Conservation (phyloP, 345 rosid genomes). For the Kandelia obovata region DNA sequence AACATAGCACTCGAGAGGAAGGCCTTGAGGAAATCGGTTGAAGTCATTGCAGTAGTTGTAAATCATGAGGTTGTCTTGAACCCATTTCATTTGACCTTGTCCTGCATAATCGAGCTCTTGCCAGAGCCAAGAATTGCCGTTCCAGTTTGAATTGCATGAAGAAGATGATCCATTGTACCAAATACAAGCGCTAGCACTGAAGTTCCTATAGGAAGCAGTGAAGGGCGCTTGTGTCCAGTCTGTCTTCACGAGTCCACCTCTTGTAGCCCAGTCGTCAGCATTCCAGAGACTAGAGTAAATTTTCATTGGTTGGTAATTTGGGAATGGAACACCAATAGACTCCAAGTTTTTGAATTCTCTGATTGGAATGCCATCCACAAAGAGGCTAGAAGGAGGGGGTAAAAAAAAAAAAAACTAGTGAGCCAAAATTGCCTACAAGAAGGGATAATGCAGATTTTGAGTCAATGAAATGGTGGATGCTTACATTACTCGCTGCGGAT, state of each 20-base stretch:
- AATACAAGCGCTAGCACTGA: conserved; percentile 21
- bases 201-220: conserved; percentile 53
- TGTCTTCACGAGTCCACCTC: conserved; percentile 55
- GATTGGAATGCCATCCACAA: conserved; percentile 58
- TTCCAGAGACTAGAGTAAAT: conserved; percentile 61
- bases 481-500: conserved; percentile 52
- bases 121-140: conserved; percentile 16
- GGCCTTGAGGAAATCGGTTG: conserved; percentile 26
- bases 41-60: conserved; percentile 34
- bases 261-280: conserved; percentile 76
- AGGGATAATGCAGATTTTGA: neutral
- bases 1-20: conserved; percentile 32
- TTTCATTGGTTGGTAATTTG: conserved; percentile 58
- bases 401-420: too few species aligned
- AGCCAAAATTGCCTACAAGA: neutral
- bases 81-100: conserved; percentile 28
- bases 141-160: conserved; percentile 24
- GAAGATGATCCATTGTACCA: conserved; percentile 23
- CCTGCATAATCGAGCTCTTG: conserved; percentile 7
- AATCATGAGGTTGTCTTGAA: conserved; percentile 31
- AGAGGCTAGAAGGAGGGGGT: conserved; percentile 31
- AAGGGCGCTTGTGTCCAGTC: conserved; percentile 66
- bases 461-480: conserved; percentile 2
- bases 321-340: conserved; percentile 55
- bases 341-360: conserved; percentile 79